These are phyloP conservation scores for Ceratocystis diversiconidia DNA, from an alignment of 2,329 filamentous ascomycete genomes.

Conservation along the genomic window DNA sequence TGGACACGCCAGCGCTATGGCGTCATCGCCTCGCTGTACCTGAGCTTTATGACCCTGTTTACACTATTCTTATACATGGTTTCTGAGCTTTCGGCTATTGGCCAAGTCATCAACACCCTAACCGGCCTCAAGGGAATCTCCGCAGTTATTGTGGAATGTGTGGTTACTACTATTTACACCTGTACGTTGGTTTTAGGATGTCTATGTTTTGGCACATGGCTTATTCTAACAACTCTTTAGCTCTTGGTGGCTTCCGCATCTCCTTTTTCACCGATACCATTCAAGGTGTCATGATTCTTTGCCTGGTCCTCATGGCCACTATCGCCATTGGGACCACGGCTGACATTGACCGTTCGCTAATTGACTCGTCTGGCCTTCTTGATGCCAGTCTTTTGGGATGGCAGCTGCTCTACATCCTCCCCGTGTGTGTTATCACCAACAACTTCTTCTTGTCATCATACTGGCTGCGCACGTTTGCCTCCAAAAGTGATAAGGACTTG, in stretches of 20 bases:
- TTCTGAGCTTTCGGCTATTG: slow-evolving; percentile 64
- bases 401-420: slow-evolving; percentile 75
- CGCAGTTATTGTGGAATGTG: slow-evolving; percentile 62
- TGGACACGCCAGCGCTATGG: slow-evolving; percentile 74
- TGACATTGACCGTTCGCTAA: slow-evolving; percentile 52
- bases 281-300: slow-evolving; percentile 64
- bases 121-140: slow-evolving; percentile 63
- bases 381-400: slow-evolving; percentile 59
- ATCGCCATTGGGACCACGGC: slow-evolving; percentile 66
- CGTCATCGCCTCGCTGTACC: slow-evolving; percentile 50
- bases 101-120: slow-evolving; percentile 60
- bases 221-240: slow-evolving; percentile 28
- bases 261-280: slow-evolving; percentile 75
- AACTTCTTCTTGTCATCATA: slow-evolving; percentile 77
- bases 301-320: slow-evolving; percentile 59
- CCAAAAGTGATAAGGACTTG: slow-evolving; percentile 63
- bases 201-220: neutral
- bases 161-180: slow-evolving; percentile 70
- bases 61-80: slow-evolving; percentile 83
- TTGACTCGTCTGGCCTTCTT: slow-evolving; percentile 55
- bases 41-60: slow-evolving; percentile 64
- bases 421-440: slow-evolving; percentile 67
- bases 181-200: slow-evolving; percentile 35
- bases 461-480: slow-evolving; percentile 73
- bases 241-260: slow-evolving; percentile 67